A percentile compares a stretch with the other conserved stretches of the same genome.
Conservation (phyloP, 2,329 filamentous ascomycete genomes). For the Alternaria alternata region DNA sequence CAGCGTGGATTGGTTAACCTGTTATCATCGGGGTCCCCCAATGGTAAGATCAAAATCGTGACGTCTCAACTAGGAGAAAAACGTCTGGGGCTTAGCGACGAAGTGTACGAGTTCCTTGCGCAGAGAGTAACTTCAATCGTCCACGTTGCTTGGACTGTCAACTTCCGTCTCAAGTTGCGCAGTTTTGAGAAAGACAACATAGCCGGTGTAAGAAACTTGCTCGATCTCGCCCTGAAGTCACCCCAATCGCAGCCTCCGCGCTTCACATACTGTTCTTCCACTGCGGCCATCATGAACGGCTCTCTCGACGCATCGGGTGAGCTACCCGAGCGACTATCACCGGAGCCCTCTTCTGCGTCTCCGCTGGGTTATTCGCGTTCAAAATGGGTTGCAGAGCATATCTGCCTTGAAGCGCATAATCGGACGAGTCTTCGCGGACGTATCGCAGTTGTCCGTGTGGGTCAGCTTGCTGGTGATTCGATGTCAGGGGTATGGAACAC, state of each 20-base stretch:
- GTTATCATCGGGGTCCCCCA: slow-evolving; percentile 12
- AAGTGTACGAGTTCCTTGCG: slow-evolving; percentile 54
- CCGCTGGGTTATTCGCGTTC: slow-evolving; percentile 64
- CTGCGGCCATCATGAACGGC: slow-evolving; percentile 54
- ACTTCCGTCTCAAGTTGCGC: slow-evolving; percentile 66
- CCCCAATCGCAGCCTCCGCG: slow-evolving; percentile 40
- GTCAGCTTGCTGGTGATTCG: slow-evolving; percentile 52
- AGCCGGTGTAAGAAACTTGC: slow-evolving; percentile 58
- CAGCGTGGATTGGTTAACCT: slow-evolving; percentile 42
- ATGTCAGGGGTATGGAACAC: slow-evolving; percentile 39
- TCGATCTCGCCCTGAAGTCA: slow-evolving; percentile 55
- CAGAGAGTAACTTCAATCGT: slow-evolving; percentile 62
- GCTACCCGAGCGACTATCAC: slow-evolving; percentile 55
- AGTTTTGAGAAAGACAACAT: slow-evolving; percentile 66
- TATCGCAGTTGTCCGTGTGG: slow-evolving; percentile 49
- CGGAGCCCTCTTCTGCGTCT: slow-evolving; percentile 55
- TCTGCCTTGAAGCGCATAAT: slow-evolving; percentile 55
- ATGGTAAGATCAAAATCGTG: slow-evolving; percentile 57
- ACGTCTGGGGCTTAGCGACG: slow-evolving; percentile 58
- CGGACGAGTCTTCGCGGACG: slow-evolving; percentile 39
- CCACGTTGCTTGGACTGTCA: slow-evolving; percentile 71
- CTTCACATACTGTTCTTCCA: slow-evolving; percentile 63
- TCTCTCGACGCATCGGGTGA: slow-evolving; percentile 16
- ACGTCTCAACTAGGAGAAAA: slow-evolving; percentile 58
- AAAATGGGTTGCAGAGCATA: slow-evolving; percentile 65